These are phyloP conservation scores for Eutrema japonicum DNA, from an alignment of 345 rosid species.

Conservation along the genomic window DNA sequence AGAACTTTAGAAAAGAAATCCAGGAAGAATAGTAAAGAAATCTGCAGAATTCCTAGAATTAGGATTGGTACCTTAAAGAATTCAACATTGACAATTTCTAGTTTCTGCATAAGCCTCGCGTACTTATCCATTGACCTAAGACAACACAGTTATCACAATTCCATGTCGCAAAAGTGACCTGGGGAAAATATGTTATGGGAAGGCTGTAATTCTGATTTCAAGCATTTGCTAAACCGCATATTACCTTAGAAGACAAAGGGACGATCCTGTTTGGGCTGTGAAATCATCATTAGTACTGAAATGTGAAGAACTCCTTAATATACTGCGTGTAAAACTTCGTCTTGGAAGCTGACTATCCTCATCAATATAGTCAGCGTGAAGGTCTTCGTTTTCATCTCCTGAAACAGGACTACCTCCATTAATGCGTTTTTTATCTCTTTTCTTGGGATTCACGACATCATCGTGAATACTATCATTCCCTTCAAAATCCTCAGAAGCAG, in stretches of 20 bases:
- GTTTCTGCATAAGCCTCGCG: constrained; percentile 98
- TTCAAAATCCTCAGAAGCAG: constrained; percentile 52
- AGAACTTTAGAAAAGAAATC: constrained; percentile 44
- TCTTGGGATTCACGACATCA: constrained; percentile 49
- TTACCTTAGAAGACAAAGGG: constrained; percentile 94
- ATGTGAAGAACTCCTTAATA: constrained; percentile 50
- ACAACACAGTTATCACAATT: constrained; percentile 39
- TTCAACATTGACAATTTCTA: constrained; percentile 88
- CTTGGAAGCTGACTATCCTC: constrained; percentile 99
- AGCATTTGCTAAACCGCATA: constrained; percentile 27
- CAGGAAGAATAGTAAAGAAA: constrained; percentile 31
- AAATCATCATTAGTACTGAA: constrained; percentile 73
- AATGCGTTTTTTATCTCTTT: constrained; percentile 45
- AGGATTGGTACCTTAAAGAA: constrained; percentile 75
- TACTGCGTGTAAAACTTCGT: constrained; percentile 65
- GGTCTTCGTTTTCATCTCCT: constrained; percentile 97
- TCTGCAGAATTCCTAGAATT: constrained; percentile 12
- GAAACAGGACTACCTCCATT: constrained; percentile 62
- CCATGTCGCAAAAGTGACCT: constrained; percentile 2
- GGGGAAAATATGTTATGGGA: constrained; percentile 15
- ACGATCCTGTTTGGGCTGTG: constrained; percentile 90
- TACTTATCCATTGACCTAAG: constrained; percentile 96
- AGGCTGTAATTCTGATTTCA: constrained; percentile 17
- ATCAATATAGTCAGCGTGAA: constrained; percentile 94
- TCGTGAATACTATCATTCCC: constrained; percentile 49